These are phyloP conservation scores for Ramularia endophylla DNA, from an alignment of 2,329 filamentous ascomycete genomes.

Conservation along the genomic window DNA sequence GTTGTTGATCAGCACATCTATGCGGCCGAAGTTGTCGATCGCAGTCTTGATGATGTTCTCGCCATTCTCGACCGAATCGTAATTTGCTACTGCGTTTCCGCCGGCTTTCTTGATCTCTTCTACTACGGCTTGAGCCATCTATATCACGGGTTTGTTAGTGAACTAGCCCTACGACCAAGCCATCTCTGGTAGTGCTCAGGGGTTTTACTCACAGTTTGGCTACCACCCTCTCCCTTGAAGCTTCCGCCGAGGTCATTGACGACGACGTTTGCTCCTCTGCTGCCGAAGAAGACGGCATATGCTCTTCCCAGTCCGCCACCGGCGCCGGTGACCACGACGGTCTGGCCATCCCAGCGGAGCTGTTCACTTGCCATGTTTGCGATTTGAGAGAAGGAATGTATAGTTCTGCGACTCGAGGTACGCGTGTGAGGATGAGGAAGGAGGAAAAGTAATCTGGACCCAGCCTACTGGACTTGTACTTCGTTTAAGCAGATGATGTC, in stretches of 20 bases:
- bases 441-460: background rate
- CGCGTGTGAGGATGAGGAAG: no score
- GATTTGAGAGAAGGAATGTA: slow-evolving; percentile 4
- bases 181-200: background rate
- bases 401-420: no score
- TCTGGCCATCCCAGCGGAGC: slow-evolving; percentile 80
- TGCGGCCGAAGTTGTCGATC: slow-evolving; percentile 72
- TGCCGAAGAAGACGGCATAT: slow-evolving; percentile 85
- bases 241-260: slow-evolving; percentile 94
- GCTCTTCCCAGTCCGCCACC: slow-evolving; percentile 76
- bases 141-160: slow-evolving; percentile 8
- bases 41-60: slow-evolving; percentile 91
- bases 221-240: slow-evolving; percentile 84
- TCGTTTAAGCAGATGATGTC: background rate
- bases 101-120: slow-evolving; percentile 79
- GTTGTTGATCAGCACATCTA: slow-evolving; percentile 97
- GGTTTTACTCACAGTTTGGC: slow-evolving; percentile 47
- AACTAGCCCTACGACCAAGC: no score
- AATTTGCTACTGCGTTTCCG: slow-evolving; percentile 96
- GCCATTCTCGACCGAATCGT: slow-evolving; percentile 88
- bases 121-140: slow-evolving; percentile 80
- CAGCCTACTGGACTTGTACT: background rate
- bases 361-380: slow-evolving; percentile 53
- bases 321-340: slow-evolving; percentile 81
- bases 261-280: slow-evolving; percentile 86